Conservation (phyloP, 768 basidiomycete genomes). For the Hygrophorus russula region DNA sequence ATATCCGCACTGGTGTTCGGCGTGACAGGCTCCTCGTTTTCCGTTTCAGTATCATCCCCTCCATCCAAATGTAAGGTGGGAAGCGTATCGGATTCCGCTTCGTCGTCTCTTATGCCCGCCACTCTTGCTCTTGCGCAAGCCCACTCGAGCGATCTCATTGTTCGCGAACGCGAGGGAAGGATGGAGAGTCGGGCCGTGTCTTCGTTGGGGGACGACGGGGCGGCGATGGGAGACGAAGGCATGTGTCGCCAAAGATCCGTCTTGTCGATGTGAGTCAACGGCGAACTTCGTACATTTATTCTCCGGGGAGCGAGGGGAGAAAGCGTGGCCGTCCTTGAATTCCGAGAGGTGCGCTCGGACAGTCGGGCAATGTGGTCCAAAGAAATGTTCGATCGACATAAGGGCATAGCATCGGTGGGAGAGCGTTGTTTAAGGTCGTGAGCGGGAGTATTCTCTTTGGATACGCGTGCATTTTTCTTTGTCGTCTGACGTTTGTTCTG, state of each 20-base stretch:
- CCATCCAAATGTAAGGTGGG: not conserved
- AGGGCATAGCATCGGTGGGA: not conserved
- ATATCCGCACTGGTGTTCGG: slow-evolving; percentile 2
- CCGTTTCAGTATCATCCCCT: not conserved
- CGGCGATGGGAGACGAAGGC: slow-evolving; percentile 29
- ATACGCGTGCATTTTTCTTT: slow-evolving; percentile 5
- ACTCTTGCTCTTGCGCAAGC: slow-evolving; percentile 33
- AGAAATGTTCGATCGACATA: slow-evolving; percentile 10
- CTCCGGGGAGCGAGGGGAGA: not conserved
- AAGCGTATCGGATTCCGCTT: not conserved
- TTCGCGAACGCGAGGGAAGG: slow-evolving; percentile 12
- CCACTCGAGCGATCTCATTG: slow-evolving; percentile 34
- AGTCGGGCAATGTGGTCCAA: slow-evolving; percentile 23
- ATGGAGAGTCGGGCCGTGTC: slow-evolving; percentile 15
- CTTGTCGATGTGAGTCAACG: slow-evolving; percentile 1
- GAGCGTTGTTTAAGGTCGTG: not conserved
- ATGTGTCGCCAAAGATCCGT: slow-evolving; percentile 14
- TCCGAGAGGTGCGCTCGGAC: slow-evolving; percentile 12
- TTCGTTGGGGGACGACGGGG: slow-evolving; percentile 21
- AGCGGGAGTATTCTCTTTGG: slow-evolving; percentile 5
- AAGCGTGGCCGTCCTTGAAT: not conserved
- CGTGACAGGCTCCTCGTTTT: slow-evolving; percentile 1
- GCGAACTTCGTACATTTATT: not conserved
- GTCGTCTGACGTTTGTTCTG: slow-evolving; percentile 40
- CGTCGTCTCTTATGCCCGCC: not conserved